Evolutionary conservation across 768 basidiomycete species (phyloP).

Genomic region (Symmetrospora coprosmae): DNA sequence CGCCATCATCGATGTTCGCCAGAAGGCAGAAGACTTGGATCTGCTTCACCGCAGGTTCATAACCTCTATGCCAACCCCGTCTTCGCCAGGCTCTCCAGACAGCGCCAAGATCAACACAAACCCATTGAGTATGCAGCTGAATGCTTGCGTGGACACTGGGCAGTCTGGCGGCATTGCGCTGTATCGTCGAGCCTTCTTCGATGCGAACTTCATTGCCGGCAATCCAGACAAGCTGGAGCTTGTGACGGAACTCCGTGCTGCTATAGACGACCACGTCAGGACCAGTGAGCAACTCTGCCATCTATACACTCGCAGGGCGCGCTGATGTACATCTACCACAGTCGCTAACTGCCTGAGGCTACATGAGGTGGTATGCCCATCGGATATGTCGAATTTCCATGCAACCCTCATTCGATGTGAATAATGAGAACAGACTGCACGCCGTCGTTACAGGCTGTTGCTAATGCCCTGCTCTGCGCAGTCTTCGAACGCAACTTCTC

Average conservation of each 20-base stretch:
- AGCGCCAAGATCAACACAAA: slow-evolving; percentile 47
- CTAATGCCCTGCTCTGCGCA: neutral
- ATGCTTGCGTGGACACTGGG: slow-evolving; percentile 71
- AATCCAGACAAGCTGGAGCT: slow-evolving; percentile 58
- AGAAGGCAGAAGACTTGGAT: slow-evolving; percentile 62
- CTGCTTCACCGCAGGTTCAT: slow-evolving; percentile 57
- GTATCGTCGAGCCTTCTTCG: slow-evolving; percentile 60
- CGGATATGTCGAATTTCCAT: slow-evolving; percentile 85
- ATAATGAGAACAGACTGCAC: too few relatives aligned
- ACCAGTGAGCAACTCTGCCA: neutral
- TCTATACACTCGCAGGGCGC: neutral
- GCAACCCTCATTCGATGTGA: slow-evolving; percentile 54
- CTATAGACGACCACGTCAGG: slow-evolving; percentile 69
- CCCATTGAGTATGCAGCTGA: slow-evolving; percentile 69
- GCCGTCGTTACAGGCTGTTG: neutral
- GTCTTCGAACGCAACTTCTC: slow-evolving; percentile 32
- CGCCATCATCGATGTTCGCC: slow-evolving; percentile 65
- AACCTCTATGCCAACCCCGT: slow-evolving; percentile 54
- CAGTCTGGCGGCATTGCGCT: slow-evolving; percentile 59
- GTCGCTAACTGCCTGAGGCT: slow-evolving; percentile 72
- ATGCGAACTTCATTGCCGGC: slow-evolving; percentile 50
- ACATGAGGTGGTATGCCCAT: slow-evolving; percentile 65
- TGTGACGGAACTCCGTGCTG: slow-evolving; percentile 55
- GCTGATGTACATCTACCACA: slow-evolving; percentile 48
- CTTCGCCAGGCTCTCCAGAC: slow-evolving; percentile 44